These are phyloP conservation scores for Helianthus annuus DNA, from an alignment of 129 eudicot genomes.

Conservation along the genomic window DNA sequence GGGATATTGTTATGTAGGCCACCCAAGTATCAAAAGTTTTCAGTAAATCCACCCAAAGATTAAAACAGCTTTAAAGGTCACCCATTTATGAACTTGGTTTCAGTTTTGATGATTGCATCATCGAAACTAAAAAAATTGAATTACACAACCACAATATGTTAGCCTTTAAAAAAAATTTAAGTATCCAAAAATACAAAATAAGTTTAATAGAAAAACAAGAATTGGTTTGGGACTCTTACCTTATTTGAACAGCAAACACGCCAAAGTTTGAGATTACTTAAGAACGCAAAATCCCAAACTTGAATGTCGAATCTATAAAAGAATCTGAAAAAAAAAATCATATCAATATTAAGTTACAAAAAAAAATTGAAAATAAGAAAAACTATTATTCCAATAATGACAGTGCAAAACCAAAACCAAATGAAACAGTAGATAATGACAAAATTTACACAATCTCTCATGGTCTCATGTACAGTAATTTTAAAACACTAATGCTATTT, in stretches of 20 bases:
- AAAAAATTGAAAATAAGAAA: background rate
- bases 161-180: no score
- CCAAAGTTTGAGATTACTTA: constrained; percentile 26
- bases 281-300: constrained; percentile 40
- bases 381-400: background rate
- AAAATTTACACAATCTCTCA: no score
- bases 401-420: no score
- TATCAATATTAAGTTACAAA: background rate
- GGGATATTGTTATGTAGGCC: no score
- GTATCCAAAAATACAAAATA: background rate
- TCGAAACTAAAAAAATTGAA: background rate
- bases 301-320: background rate
- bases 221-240: constrained; percentile 49
- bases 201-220: background rate
- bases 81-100: no score
- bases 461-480: no score
- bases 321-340: constrained; percentile 31
- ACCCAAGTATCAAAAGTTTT: no score
- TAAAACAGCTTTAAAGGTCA: no score
- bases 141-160: background rate
- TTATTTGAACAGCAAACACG: constrained; percentile 28
- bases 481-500: no score
- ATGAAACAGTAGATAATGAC: background rate
- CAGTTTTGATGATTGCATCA: no score
- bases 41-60: no score